These are phyloP conservation scores for Raddia distichophylla DNA, from an alignment of 176 grass and related monocot species.

Conservation along the genomic window DNA sequence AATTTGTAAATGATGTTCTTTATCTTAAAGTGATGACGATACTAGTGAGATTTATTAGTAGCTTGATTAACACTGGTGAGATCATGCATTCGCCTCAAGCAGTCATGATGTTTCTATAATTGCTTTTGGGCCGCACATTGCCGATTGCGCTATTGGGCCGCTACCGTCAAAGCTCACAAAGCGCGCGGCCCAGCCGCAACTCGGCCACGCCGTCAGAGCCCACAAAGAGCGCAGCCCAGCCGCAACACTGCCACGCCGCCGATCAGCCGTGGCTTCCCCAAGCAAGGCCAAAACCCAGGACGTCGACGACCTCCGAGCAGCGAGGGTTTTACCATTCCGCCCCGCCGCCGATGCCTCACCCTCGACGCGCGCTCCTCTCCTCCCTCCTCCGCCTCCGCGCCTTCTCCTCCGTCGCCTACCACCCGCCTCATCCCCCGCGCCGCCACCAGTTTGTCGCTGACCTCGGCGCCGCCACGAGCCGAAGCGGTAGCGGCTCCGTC, in stretches of 20 bases:
- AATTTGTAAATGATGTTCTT: constrained; percentile 22
- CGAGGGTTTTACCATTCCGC: constrained; percentile 52
- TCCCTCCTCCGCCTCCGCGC: constrained; percentile 47
- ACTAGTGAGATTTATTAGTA: constrained; percentile 12
- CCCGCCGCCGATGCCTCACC: constrained; percentile 49
- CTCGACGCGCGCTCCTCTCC: constrained; percentile 47
- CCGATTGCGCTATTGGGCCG: too few relatives aligned
- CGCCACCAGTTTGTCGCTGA: constrained; percentile 50
- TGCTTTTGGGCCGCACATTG: too few relatives aligned
- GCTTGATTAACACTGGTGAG: not conserved
- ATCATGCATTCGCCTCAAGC: too few relatives aligned
- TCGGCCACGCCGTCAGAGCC: not conserved
- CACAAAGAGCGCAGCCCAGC: not conserved
- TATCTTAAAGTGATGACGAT: not conserved
- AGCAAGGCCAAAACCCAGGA: constrained; percentile 23
- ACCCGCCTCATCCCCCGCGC: constrained; percentile 22
- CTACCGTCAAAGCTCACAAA: too few relatives aligned
- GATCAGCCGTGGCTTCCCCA: not conserved
- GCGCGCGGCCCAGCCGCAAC: too few relatives aligned
- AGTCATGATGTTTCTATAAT: too few relatives aligned
- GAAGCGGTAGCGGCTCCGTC: not conserved
- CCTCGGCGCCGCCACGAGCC: constrained; percentile 22
- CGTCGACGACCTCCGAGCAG: constrained; percentile 34
- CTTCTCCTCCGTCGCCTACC: constrained; percentile 48
- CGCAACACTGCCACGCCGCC: not conserved